phyloP scores from a whole-genome alignment of 1,284 basidiomycete species.

The Xerocomus amazonicus region DNA sequence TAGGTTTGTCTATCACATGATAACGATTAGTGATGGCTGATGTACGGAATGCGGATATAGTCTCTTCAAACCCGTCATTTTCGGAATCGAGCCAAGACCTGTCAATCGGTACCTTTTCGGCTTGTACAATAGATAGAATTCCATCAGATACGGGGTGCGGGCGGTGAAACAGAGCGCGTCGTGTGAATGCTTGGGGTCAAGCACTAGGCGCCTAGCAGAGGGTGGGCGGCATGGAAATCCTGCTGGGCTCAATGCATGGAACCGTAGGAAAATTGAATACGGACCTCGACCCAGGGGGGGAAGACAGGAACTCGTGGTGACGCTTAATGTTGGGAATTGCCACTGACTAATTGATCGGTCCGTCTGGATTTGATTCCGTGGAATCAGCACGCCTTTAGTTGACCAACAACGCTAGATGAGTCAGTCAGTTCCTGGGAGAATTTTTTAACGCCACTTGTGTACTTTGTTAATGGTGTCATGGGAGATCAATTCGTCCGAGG shows the following conservation, averaged over 20 bases:
- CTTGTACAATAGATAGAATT: constrained; percentile 3
- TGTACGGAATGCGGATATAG: constrained; percentile 5
- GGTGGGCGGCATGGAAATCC: constrained; percentile 2
- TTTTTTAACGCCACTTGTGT: constrained; percentile 7
- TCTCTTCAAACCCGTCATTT: constrained; percentile 1
- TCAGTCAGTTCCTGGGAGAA: constrained; percentile 6
- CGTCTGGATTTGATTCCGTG: constrained; percentile 4
- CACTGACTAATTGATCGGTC: constrained; percentile 12
- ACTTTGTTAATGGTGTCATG: constrained; percentile 2
- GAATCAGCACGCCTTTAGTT: background rate
- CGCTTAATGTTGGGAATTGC: constrained; percentile 10
- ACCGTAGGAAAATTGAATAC: constrained; percentile 3
- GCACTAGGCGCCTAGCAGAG: background rate
- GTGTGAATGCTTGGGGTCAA: background rate
- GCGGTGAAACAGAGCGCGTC: constrained; percentile 4
- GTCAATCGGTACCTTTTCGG: constrained; percentile 18
- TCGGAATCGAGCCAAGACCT: constrained; percentile 9
- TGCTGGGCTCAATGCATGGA: background rate
- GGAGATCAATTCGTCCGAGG: background rate
- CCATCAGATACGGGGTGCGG: constrained; percentile 8
- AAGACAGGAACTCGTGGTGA: constrained; percentile 12
- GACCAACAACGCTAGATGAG: background rate
- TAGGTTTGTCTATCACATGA: constrained; percentile 6
- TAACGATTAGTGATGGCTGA: constrained; percentile 1
- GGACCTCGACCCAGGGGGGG: constrained; percentile 6